Base-by-base conservation (phyloP, 2,329 filamentous ascomycete species). In the Cercospora citrullina region DNA sequence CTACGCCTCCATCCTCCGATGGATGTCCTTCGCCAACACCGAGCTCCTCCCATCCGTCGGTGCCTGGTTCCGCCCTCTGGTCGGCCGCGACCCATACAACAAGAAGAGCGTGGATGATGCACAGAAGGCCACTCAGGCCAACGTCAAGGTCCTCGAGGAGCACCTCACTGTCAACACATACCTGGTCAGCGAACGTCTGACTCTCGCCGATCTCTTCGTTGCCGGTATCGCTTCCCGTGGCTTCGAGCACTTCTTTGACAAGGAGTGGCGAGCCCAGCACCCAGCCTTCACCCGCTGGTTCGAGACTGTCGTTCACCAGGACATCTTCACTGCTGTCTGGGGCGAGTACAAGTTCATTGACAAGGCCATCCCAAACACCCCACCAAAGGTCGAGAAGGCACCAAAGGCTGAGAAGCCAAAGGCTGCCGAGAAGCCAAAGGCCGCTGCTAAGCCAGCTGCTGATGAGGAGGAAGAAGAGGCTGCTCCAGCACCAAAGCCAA, bases 121-220 rank as follows among this genome's bases (percentile, higher is more conserved):
- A 75, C 84, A 88, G 79, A 92, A 92, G 85, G 84, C 81, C 71
- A 83, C 90, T 68, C 81, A 87, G 75, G 90, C 90, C 85, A 88
- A 86, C 75, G 77, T 96, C 75, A 82, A 84, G 71, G 87, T 92
- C 75, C 84, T 95, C 65, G 95, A 99, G 86, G 86, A 91, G 79
- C 92, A 98, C 86, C 90, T 99, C 75, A 85, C 90, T 74, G 86
- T 91, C 85, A 93, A 96, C 89, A 99, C 95, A 79, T 99, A 91
- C 89, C 92, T 99, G 74, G 94, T 97, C 78, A 93, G 94, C 80
- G 95, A 99, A 89, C 93, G 95, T 79, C 89, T 98, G 84, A 97
- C 94, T 77, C 91, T 98, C 75, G 95, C 95, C 81, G 95, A 99
- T 82, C 82, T 97, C 80, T 98, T 96, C 86, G 84, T 87, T 79